phyloP scores from a whole-genome alignment of 371 early-diverging fungal species.

The Zychaea mexicana region DNA sequence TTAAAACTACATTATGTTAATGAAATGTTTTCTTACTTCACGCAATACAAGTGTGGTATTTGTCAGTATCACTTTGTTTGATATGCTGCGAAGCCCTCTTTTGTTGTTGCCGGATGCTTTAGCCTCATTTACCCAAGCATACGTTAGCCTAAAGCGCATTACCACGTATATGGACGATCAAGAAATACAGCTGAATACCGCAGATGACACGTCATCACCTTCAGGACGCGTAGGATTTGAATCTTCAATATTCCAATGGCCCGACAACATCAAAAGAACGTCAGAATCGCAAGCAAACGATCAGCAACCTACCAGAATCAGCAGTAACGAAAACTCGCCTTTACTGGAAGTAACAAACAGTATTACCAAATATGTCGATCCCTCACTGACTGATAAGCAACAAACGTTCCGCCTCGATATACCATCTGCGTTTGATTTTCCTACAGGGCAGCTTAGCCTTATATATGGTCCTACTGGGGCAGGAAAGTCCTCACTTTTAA shows the following conservation, averaged over 20 bases:
- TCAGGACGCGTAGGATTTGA: constrained; percentile 46
- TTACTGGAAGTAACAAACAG: background rate
- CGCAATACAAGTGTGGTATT: constrained; percentile 55
- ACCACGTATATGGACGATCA: constrained; percentile 54
- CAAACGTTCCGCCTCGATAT: background rate
- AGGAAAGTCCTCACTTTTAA: constrained; percentile 68
- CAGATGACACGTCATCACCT: constrained; percentile 15
- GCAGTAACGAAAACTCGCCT: background rate
- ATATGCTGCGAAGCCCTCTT: constrained; percentile 54
- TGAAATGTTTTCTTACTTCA: too few relatives aligned
- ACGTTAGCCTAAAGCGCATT: constrained; percentile 58
- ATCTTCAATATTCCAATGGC: constrained; percentile 53
- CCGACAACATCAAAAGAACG: background rate
- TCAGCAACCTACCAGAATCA: too few relatives aligned
- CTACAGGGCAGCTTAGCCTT: constrained; percentile 58
- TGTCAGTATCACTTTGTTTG: constrained; percentile 63
- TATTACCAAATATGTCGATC: background rate
- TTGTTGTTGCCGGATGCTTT: constrained; percentile 49
- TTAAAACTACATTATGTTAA: too few relatives aligned
- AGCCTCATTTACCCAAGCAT: constrained; percentile 38
- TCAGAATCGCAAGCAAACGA: background rate
- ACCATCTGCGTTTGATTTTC: constrained; percentile 52
- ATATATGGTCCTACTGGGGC: constrained; percentile 75
- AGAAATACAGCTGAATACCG: constrained; percentile 30
- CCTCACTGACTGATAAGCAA: too few relatives aligned